Percentiles rank a stretch among this genome's conserved stretches.
Evolutionary conservation across 2,329 filamentous ascomycete species (phyloP).

Genomic region (Aspergillus felis): DNA sequence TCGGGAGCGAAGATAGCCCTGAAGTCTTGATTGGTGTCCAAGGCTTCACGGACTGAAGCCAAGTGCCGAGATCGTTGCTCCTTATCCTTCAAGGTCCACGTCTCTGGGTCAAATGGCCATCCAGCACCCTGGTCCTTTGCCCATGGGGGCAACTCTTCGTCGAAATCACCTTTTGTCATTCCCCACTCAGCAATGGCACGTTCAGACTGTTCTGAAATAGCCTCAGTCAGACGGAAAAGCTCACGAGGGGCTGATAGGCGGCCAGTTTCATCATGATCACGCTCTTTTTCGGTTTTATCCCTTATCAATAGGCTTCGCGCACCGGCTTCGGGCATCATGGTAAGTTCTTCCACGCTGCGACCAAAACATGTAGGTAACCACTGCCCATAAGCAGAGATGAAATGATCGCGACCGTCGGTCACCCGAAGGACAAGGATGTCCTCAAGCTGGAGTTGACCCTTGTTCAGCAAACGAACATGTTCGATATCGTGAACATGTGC

Average conservation of each 20-base stretch:
- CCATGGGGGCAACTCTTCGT: constrained; percentile 47
- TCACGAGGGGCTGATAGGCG: constrained; percentile 81
- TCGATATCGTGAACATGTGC: constrained; percentile 61
- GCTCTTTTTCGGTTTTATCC: constrained; percentile 29
- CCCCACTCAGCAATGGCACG: constrained; percentile 60
- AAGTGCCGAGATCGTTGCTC: constrained; percentile 43
- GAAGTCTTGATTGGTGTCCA: constrained; percentile 68
- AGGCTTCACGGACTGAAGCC: constrained; percentile 54
- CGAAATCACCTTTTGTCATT: constrained; percentile 48
- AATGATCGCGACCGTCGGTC: constrained; percentile 80
- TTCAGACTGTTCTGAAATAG: constrained; percentile 60
- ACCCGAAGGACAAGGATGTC: constrained; percentile 87
- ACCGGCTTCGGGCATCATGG: constrained; percentile 72
- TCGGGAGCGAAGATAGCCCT: constrained; percentile 60
- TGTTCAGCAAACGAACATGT: constrained; percentile 68
- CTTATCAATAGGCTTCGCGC: constrained; percentile 62
- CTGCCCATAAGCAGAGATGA: constrained; percentile 71
- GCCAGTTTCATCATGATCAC: constrained; percentile 33
- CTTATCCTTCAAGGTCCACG: constrained; percentile 43
- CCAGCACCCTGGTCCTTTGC: constrained; percentile 40
- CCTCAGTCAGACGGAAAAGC: constrained; percentile 83
- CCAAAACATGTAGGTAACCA: constrained; percentile 84
- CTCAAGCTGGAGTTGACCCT: constrained; percentile 63
- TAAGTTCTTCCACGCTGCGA: constrained; percentile 81
- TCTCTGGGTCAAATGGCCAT: constrained; percentile 58